Conservation (phyloP, 208 protist species). For the Trypanosoma lewisi region DNA sequence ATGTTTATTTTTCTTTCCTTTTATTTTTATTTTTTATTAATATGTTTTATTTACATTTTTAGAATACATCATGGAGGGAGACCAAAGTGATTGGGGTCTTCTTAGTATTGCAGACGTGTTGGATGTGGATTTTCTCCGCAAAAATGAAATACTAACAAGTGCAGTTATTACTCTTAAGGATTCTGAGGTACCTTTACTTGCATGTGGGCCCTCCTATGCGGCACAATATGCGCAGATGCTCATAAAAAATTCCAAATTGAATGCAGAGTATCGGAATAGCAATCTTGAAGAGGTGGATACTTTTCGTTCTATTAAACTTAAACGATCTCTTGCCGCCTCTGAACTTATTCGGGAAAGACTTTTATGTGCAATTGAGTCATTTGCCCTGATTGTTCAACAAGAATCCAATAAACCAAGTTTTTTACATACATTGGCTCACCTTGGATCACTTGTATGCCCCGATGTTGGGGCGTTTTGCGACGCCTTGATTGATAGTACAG, state of each 20-base stretch:
- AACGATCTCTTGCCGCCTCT: slow-evolving; percentile 40
- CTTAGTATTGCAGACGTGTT: slow-evolving; percentile 70
- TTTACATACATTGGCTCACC: slow-evolving; percentile 41
- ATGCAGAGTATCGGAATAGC: slow-evolving; percentile 21
- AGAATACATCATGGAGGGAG: slow-evolving; percentile 23
- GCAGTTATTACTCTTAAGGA: slow-evolving; percentile 23
- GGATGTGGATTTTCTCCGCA: slow-evolving; percentile 28
- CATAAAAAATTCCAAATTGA: slow-evolving; percentile 27
- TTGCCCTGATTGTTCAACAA: slow-evolving; percentile 35
- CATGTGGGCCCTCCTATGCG: slow-evolving; percentile 25
- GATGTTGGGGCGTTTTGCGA: slow-evolving; percentile 32
- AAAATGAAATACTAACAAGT: slow-evolving; percentile 18
- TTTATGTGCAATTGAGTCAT: slow-evolving; percentile 38
- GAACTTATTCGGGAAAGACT: slow-evolving; percentile 52
- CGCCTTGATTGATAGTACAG: slow-evolving; percentile 53
- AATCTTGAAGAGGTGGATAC: slow-evolving; percentile 39
- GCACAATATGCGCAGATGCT: slow-evolving; percentile 23
- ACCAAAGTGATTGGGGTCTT: slow-evolving; percentile 57
- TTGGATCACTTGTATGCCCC: slow-evolving; percentile 23
- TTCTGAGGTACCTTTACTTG: slow-evolving; percentile 31
- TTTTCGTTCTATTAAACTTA: slow-evolving; percentile 25
- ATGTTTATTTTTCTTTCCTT: background rate
- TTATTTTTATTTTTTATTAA: slow-evolving; percentile 11
- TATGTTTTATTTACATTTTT: slow-evolving; percentile 3
- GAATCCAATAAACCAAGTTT: slow-evolving; percentile 27